phyloP scores from a whole-genome alignment of 768 basidiomycete species.

The Macrocybe gigantea region DNA sequence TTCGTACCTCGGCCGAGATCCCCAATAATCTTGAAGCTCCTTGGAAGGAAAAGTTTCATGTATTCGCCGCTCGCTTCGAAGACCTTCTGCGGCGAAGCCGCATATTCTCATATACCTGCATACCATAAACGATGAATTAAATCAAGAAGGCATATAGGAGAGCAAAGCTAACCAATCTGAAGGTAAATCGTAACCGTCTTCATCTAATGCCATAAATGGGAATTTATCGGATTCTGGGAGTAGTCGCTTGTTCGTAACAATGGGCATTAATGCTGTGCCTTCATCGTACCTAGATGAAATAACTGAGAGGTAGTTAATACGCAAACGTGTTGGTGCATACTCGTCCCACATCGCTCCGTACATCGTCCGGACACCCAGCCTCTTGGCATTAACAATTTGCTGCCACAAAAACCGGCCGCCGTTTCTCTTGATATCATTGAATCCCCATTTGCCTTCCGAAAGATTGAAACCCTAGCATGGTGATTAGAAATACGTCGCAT shows the following conservation, averaged over 20 bases:
- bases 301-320: conserved; percentile 4
- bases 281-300: conserved; percentile 63
- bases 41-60: conserved; percentile 62
- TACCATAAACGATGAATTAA: conserved; percentile 3
- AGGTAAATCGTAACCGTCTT: conserved; percentile 71
- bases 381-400: conserved; percentile 65
- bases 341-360: conserved; percentile 92
- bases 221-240: conserved; percentile 57
- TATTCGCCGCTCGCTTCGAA: conserved; percentile 59
- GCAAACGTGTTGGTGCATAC: conserved; percentile 27
- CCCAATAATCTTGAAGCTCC: conserved; percentile 74
- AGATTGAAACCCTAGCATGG: conserved; percentile 58
- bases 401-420: conserved; percentile 79
- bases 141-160: not conserved
- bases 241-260: conserved; percentile 48
- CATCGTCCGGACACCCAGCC: conserved; percentile 55
- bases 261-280: conserved; percentile 79
- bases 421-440: conserved; percentile 66
- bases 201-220: conserved; percentile 68
- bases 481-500: conserved; percentile 6
- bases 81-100: conserved; percentile 63
- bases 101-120: conserved; percentile 73
- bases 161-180: conserved; percentile 62
- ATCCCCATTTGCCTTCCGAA: conserved; percentile 63
- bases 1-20: conserved; percentile 54